phyloP scores from a whole-genome alignment of 2,329 filamentous ascomycete genomes.

The Aspergillus tamarii region DNA sequence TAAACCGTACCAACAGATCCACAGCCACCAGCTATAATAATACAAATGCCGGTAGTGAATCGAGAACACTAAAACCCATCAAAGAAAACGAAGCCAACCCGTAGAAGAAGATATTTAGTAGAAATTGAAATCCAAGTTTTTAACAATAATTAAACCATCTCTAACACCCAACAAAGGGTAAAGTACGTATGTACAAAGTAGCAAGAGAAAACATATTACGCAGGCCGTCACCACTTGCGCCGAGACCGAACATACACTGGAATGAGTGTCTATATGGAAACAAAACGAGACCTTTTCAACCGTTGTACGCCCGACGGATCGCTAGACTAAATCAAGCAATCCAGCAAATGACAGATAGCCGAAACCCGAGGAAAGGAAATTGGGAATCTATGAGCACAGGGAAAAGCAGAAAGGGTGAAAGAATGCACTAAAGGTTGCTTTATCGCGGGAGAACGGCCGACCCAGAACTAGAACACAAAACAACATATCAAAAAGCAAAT shows the following conservation, averaged over 20 bases:
- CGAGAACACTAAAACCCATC: background rate
- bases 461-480: background rate
- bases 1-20: background rate
- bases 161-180: background rate
- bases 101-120: background rate
- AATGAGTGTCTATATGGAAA: slow-evolving; percentile 7
- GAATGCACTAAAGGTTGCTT: background rate
- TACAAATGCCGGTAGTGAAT: background rate
- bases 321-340: background rate
- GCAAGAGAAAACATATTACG: background rate
- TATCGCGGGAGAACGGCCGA: background rate
- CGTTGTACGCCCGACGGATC: background rate
- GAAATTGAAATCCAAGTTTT: background rate
- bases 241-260: slow-evolving; percentile 1
- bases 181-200: background rate
- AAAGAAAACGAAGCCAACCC: background rate
- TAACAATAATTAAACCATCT: background rate
- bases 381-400: background rate
- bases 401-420: background rate
- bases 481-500: background rate
- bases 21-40: background rate
- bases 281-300: background rate
- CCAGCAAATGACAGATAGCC: background rate
- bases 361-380: background rate
- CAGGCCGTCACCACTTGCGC: slow-evolving; percentile 3